These are phyloP conservation scores for Toxoplasma gondii DNA, from an alignment of 169 alveolate genomes.

Conservation along the genomic window DNA sequence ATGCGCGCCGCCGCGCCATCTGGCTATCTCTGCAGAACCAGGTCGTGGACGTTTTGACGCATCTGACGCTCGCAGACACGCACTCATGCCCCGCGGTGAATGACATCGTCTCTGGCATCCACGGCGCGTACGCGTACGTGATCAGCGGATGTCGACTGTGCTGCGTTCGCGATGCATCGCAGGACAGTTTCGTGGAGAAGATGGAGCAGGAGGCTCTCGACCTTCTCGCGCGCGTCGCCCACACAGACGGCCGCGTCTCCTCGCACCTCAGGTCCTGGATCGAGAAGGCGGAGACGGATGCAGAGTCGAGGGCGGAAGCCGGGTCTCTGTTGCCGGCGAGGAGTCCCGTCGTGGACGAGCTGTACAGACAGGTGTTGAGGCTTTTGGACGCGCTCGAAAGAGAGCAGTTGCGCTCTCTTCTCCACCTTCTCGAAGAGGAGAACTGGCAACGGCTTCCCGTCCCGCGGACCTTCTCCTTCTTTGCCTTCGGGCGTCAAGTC, in stretches of 20 bases:
- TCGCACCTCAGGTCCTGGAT: background rate
- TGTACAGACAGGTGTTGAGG: background rate
- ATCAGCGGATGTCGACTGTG: conserved; percentile 20
- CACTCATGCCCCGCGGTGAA: background rate
- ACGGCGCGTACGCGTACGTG: conserved; percentile 11
- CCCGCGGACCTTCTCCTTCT: background rate
- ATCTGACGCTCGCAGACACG: background rate
- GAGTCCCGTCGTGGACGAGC: background rate
- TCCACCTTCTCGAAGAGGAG: conserved; percentile 30
- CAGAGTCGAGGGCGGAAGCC: background rate
- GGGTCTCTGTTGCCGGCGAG: background rate
- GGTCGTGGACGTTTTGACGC: background rate
- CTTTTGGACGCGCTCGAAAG: background rate
- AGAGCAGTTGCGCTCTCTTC: background rate
- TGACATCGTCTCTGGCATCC: conserved; percentile 6
- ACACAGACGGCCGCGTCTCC: background rate
- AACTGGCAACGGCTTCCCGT: conserved; percentile 55
- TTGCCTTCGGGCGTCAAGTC: background rate
- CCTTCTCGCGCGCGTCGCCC: background rate
- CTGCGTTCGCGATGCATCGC: background rate
- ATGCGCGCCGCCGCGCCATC: conserved; percentile 8
- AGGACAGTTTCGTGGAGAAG: background rate
- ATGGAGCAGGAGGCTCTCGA: background rate
- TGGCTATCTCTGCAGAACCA: conserved; percentile 37
- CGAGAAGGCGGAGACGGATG: background rate